Evolutionary conservation across 169 alveolate species (phyloP).

Genomic region (Toxoplasma gondii): DNA sequence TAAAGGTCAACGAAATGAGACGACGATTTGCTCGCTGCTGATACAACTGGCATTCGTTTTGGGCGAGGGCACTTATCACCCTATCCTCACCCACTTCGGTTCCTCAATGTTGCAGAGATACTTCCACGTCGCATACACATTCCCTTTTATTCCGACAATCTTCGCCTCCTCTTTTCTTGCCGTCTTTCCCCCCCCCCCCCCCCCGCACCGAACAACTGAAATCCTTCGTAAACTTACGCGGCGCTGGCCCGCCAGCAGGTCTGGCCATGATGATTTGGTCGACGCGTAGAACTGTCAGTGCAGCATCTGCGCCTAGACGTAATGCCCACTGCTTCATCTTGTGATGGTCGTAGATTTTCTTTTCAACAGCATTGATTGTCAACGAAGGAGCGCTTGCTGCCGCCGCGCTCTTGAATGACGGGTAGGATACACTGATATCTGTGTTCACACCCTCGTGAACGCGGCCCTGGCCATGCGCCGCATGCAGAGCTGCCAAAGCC

Average conservation of each 20-base stretch:
- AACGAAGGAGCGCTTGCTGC: not conserved
- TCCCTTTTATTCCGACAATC: no score
- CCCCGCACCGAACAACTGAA: no score
- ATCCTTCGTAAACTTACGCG: slow-evolving; percentile 48
- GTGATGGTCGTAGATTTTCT: slow-evolving; percentile 90
- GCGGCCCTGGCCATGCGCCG: slow-evolving; percentile 82
- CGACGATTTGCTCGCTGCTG: no score
- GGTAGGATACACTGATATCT: slow-evolving; percentile 48
- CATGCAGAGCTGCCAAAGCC: slow-evolving; percentile 81
- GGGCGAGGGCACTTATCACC: no score
- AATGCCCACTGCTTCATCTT: slow-evolving; percentile 95
- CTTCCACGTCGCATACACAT: no score
- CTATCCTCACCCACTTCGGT: no score
- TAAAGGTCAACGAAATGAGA: no score
- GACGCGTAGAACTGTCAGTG: slow-evolving; percentile 95
- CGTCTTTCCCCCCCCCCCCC: no score
- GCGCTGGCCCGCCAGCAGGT: slow-evolving; percentile 99
- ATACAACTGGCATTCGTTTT: no score
- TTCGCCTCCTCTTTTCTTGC: no score
- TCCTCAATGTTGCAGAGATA: no score
- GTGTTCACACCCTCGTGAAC: slow-evolving; percentile 79
- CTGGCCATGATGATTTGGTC: slow-evolving; percentile 98
- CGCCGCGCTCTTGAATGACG: not conserved
- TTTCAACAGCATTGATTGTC: slow-evolving; percentile 55
- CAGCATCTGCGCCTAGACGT: slow-evolving; percentile 97